These are phyloP conservation scores for Dissophora globulifera DNA, from an alignment of 192 early-diverging fungal species.

Conservation along the genomic window DNA sequence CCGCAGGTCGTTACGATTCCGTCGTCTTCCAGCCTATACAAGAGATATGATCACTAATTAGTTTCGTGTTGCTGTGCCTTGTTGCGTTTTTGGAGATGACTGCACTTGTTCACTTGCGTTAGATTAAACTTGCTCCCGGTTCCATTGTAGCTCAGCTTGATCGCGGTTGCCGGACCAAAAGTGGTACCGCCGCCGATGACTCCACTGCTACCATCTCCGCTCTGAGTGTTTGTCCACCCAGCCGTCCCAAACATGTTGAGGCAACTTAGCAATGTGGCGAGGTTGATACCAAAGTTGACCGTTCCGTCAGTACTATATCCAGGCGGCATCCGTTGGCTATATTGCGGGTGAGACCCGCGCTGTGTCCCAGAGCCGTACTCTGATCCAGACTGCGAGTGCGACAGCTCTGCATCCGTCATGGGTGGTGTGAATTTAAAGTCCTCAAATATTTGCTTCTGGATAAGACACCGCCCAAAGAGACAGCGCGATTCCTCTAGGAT, in stretches of 20 bases:
- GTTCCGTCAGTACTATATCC: slow-evolving; percentile 13
- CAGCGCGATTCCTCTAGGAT: slow-evolving; percentile 45
- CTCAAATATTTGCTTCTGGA: slow-evolving; percentile 35
- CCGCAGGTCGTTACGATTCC: slow-evolving; percentile 42
- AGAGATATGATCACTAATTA: neutral
- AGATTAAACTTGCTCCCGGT: slow-evolving; percentile 27
- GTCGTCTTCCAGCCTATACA: slow-evolving; percentile 36
- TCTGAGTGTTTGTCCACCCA: neutral
- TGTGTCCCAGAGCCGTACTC: slow-evolving; percentile 1
- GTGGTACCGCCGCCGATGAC: neutral
- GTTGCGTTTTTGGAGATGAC: neutral
- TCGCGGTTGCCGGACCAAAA: slow-evolving; percentile 15
- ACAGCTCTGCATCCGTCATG: neutral
- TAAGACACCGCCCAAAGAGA: slow-evolving; percentile 32
- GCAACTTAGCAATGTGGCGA: slow-evolving; percentile 35
- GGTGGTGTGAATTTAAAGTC: slow-evolving; percentile 28
- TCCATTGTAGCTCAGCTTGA: slow-evolving; percentile 45
- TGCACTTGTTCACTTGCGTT: slow-evolving; percentile 31
- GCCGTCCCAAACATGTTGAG: slow-evolving; percentile 51
- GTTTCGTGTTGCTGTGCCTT: neutral
- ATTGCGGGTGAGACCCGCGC: neutral
- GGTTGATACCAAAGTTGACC: slow-evolving; percentile 34
- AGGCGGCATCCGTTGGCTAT: slow-evolving; percentile 11
- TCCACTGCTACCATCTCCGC: neutral
- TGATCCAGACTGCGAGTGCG: neutral